Percentiles rank a stretch among this genome's conserved stretches.
phyloP scores from a whole-genome alignment of 2,329 filamentous ascomycete genomes.

The Phyllosticta citrichinensis region DNA sequence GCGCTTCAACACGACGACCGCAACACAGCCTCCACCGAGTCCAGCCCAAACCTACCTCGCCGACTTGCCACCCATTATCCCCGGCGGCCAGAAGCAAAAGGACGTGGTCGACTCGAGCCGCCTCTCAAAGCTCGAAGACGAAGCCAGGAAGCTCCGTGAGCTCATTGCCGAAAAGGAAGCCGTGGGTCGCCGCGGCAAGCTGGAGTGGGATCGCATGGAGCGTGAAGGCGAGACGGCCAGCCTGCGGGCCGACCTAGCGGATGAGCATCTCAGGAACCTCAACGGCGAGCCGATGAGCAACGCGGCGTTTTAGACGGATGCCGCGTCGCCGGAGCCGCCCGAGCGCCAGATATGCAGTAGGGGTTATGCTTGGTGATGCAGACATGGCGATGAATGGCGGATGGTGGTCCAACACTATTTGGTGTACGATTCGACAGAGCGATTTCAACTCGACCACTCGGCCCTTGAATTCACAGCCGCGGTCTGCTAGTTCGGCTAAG shows the following conservation, averaged over 20 bases:
- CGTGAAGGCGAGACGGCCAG: constrained; percentile 36
- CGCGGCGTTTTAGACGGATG: not conserved
- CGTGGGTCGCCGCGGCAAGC: constrained; percentile 31
- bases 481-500: too few species aligned
- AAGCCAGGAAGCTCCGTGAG: constrained; percentile 35
- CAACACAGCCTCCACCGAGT: constrained; percentile 11
- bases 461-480: too few species aligned
- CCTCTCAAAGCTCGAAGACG: constrained; percentile 37
- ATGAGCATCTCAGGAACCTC: constrained; percentile 33
- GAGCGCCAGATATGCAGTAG: too few species aligned
- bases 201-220: constrained; percentile 37
- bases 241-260: constrained; percentile 36
- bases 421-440: too few species aligned
- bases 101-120: constrained; percentile 34
- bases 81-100: constrained; percentile 32
- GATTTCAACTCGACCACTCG: too few species aligned
- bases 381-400: too few species aligned
- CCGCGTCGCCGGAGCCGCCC: not conserved
- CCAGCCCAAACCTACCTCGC: constrained; percentile 24
- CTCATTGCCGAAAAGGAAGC: constrained; percentile 38
- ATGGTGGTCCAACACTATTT: too few species aligned
- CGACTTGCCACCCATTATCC: constrained; percentile 34
- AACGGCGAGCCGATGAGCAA: constrained; percentile 24
- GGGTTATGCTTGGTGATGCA: too few species aligned
- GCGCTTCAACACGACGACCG: constrained; percentile 26